Evolutionary conservation across 2,329 filamentous ascomycete genomes (phyloP).

Genomic region (Chaetomiaceae sp.): DNA sequence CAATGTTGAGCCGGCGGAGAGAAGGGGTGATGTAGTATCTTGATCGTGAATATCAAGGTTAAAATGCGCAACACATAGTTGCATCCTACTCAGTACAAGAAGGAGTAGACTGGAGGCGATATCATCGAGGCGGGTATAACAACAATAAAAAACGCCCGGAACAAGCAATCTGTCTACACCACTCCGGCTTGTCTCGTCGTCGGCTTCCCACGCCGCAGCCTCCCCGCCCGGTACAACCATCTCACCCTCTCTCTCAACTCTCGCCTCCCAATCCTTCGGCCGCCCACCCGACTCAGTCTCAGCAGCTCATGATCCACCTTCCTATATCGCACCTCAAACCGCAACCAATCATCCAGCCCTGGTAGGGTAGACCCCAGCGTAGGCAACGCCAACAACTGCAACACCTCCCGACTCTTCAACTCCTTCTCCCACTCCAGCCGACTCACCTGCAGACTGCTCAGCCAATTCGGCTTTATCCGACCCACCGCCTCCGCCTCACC

Average conservation of each 20-base stretch:
- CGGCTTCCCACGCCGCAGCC: background rate
- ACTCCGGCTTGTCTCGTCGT: background rate
- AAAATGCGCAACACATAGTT: background rate
- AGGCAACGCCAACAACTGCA: conserved; percentile 49
- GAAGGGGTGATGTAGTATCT: background rate
- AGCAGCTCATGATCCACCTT: conserved; percentile 44
- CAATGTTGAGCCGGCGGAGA: conserved; percentile 21
- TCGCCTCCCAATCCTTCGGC: background rate
- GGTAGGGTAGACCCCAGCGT: conserved; percentile 48
- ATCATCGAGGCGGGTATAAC: too few relatives aligned
- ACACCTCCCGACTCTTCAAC: conserved; percentile 16
- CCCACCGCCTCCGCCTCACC: background rate
- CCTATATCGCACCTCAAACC: conserved; percentile 48
- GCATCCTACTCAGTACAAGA: background rate
- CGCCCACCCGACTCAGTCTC: conserved; percentile 10
- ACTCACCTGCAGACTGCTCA: background rate
- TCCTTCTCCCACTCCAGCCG: conserved; percentile 16
- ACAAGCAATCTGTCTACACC: background rate
- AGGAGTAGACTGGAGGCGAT: too few relatives aligned
- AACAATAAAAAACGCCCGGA: too few relatives aligned
- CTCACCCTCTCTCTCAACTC: conserved; percentile 18
- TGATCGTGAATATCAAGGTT: background rate
- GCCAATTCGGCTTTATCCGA: background rate
- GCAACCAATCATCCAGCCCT: conserved; percentile 44
- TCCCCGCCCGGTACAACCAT: conserved; percentile 2